Conservation (phyloP, 768 basidiomycete genomes). For the Candolleomyces eurysporus region DNA sequence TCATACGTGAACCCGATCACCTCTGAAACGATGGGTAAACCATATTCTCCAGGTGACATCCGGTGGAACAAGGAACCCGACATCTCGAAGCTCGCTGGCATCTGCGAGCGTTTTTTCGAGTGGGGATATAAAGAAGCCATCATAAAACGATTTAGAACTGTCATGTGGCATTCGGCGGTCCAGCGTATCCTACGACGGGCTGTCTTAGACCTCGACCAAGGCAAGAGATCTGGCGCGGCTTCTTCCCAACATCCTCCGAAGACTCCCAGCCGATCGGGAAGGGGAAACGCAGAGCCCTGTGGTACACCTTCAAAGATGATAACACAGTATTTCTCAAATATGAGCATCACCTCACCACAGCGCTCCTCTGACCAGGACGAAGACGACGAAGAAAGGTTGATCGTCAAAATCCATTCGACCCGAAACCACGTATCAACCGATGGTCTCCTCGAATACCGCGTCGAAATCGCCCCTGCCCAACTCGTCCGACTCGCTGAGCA, state of each 20-base stretch:
- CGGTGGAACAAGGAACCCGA: slow-evolving; percentile 62
- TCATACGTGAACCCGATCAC: slow-evolving; percentile 81
- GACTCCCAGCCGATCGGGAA: slow-evolving; percentile 40
- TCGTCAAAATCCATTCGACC: slow-evolving; percentile 64
- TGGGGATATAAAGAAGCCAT: slow-evolving; percentile 88
- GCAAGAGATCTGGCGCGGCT: not conserved
- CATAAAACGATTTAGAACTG: slow-evolving; percentile 77
- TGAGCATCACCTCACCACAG: slow-evolving; percentile 33
- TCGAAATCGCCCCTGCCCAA: slow-evolving; percentile 68
- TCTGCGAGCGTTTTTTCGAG: slow-evolving; percentile 88
- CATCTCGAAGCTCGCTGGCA: slow-evolving; percentile 65
- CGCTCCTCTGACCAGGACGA: slow-evolving; percentile 15
- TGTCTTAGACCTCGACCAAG: slow-evolving; percentile 47
- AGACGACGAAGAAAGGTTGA: slow-evolving; percentile 39
- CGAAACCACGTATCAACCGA: slow-evolving; percentile 74
- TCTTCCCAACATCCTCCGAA: slow-evolving; percentile 10
- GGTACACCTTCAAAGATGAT: slow-evolving; percentile 59
- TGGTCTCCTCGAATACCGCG: slow-evolving; percentile 70
- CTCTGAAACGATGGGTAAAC: slow-evolving; percentile 54
- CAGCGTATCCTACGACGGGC: slow-evolving; percentile 67
- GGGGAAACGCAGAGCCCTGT: slow-evolving; percentile 21
- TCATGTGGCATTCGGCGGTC: slow-evolving; percentile 77
- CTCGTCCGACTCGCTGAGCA: slow-evolving; percentile 64
- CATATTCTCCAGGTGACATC: slow-evolving; percentile 32
- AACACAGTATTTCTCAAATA: slow-evolving; percentile 50